Evolutionary conservation across 2,329 filamentous ascomycete genomes (phyloP).

Genomic region (Lojkania enalia): DNA sequence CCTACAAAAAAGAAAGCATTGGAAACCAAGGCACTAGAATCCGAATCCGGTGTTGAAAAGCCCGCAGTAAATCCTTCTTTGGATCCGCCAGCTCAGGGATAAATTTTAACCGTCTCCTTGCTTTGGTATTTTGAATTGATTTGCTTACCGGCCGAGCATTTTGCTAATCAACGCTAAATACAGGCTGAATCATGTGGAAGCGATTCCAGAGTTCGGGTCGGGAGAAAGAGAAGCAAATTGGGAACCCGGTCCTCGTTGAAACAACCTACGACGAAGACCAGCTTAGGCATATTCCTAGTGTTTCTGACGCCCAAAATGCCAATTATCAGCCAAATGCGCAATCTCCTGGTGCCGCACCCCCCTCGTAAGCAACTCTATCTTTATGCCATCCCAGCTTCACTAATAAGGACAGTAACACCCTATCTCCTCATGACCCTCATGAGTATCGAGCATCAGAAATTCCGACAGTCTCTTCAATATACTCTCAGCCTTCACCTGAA

Average conservation of each 20-base stretch:
- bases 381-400: neutral
- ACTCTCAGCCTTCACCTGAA: slow-evolving; percentile 59
- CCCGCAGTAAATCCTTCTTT: slow-evolving; percentile 1
- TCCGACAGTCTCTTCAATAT: slow-evolving; percentile 58
- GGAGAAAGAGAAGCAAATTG: slow-evolving; percentile 50
- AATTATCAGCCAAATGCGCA: slow-evolving; percentile 32
- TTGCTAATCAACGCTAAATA: slow-evolving; percentile 33
- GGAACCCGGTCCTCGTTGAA: slow-evolving; percentile 51
- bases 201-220: slow-evolving; percentile 51
- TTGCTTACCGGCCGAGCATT: neutral
- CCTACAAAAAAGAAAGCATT: too few relatives aligned
- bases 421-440: slow-evolving; percentile 27
- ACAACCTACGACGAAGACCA: slow-evolving; percentile 52
- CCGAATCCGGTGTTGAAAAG: too few relatives aligned
- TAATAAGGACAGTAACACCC: slow-evolving; percentile 21
- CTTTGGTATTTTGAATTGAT: slow-evolving; percentile 2
- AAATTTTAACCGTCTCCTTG: too few relatives aligned
- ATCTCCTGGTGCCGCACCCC: slow-evolving; percentile 1
- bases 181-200: slow-evolving; percentile 57
- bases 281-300: slow-evolving; percentile 42
- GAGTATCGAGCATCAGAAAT: slow-evolving; percentile 32
- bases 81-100: slow-evolving; percentile 2
- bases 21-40: too few relatives aligned
- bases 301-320: slow-evolving; percentile 33
- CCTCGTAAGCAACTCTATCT: slow-evolving; percentile 9